These are phyloP conservation scores for Tuber melanosporum DNA, from an alignment of 495 filamentous ascomycete genomes.

Conservation along the genomic window DNA sequence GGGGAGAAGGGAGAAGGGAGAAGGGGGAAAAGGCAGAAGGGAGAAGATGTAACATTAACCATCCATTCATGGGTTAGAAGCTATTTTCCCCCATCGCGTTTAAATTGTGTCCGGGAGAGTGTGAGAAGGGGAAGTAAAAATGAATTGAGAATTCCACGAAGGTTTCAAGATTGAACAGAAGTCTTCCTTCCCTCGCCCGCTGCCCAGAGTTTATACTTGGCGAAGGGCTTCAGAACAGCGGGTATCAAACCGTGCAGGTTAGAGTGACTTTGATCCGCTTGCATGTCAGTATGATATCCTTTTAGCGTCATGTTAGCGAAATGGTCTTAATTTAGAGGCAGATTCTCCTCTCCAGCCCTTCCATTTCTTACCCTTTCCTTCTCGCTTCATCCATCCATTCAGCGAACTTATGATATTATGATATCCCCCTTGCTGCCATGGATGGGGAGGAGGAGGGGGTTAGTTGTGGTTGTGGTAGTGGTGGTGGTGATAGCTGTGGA, in stretches of 20 bases:
- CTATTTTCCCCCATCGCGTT: background rate
- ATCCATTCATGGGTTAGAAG: background rate
- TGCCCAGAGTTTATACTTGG: background rate
- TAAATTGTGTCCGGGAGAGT: background rate
- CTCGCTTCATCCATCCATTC: background rate
- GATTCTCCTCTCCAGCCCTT: background rate
- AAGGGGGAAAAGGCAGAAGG: background rate
- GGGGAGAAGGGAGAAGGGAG: background rate
- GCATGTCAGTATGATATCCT: background rate
- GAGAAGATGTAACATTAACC: conserved; percentile 1
- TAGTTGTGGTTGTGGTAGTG: background rate
- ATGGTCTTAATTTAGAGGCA: background rate
- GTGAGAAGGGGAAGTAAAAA: background rate
- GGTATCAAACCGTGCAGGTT: background rate
- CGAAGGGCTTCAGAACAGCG: background rate
- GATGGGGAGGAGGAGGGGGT: background rate
- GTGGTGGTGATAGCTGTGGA: background rate
- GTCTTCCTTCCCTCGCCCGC: background rate
- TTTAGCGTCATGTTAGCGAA: background rate
- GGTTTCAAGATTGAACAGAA: background rate
- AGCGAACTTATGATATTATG: background rate
- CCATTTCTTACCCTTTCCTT: background rate
- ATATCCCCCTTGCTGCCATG: background rate
- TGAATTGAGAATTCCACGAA: background rate
- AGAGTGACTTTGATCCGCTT: background rate